phyloP scores from a whole-genome alignment of 2,329 filamentous ascomycete genomes.

The Sclerotinia nivalis region DNA sequence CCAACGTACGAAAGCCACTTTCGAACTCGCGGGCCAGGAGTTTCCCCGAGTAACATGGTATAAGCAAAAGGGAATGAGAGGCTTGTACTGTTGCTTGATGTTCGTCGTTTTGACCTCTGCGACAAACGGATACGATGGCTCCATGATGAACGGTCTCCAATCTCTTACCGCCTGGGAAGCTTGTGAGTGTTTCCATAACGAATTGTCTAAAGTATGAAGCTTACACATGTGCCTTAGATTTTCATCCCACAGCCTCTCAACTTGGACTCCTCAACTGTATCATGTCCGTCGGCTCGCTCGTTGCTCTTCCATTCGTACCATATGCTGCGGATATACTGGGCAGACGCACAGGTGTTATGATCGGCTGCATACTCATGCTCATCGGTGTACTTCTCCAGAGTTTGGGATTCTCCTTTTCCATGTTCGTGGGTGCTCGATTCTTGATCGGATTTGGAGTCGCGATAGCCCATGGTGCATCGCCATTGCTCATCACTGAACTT shows the following conservation, averaged over 20 bases:
- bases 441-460: constrained; percentile 43
- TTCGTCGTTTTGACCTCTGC: constrained; percentile 47
- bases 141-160: constrained; percentile 51
- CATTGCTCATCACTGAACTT: constrained; percentile 48
- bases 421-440: constrained; percentile 48
- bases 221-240: constrained; percentile 43
- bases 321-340: constrained; percentile 51
- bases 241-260: constrained; percentile 41
- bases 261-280: constrained; percentile 50
- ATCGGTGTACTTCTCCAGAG: constrained; percentile 48
- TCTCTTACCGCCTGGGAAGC: constrained; percentile 48
- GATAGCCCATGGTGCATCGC: constrained; percentile 38
- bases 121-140: constrained; percentile 48
- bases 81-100: constrained; percentile 53
- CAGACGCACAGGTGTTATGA: constrained; percentile 49
- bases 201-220: constrained; percentile 45
- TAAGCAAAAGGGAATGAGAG: constrained; percentile 56
- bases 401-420: constrained; percentile 44
- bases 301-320: constrained; percentile 50
- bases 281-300: constrained; percentile 51
- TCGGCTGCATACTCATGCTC: constrained; percentile 49
- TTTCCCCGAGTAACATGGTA: constrained; percentile 50
- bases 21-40: constrained; percentile 38
- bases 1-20: constrained; percentile 34
- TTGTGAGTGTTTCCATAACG: constrained; percentile 48